Conservation (phyloP, 164 flowering plant species). For the Magnolia sinica region DNA sequence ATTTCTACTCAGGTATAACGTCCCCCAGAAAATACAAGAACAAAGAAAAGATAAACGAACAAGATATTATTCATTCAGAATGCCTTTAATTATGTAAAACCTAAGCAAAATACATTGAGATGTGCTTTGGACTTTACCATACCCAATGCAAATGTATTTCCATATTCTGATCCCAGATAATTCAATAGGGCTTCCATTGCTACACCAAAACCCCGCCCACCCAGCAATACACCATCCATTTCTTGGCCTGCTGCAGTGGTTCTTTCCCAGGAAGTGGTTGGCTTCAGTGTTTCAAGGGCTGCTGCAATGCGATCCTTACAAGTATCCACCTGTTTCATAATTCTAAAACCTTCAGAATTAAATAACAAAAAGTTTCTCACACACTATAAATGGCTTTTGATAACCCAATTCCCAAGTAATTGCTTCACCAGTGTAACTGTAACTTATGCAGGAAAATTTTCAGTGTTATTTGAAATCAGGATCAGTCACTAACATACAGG, state of each 20-base stretch:
- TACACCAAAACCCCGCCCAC: constrained; percentile 93
- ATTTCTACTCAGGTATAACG: constrained; percentile 4
- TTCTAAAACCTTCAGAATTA: background rate
- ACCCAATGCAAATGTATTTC: constrained; percentile 95
- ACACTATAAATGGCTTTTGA: background rate
- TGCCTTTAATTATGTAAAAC: background rate
- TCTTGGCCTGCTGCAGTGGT: constrained; percentile 75
- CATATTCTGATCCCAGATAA: constrained; percentile 96
- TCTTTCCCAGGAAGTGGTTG: constrained; percentile 95
- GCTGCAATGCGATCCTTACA: constrained; percentile 88
- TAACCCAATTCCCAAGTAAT: background rate
- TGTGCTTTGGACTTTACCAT: constrained; percentile 13
- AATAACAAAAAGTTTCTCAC: background rate
- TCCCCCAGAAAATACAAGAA: constrained; percentile 1
- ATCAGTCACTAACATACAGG: constrained; percentile 58
- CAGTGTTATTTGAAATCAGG: background rate
- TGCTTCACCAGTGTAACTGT: background rate
- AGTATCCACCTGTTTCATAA: constrained; percentile 71
- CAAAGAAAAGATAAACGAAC: constrained; percentile 1
- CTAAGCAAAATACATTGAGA: background rate
- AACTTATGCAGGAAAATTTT: background rate
- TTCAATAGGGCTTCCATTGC: constrained; percentile 91
- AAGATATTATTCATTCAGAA: constrained; percentile 2
- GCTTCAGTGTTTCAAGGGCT: constrained; percentile 90
- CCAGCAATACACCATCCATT: constrained; percentile 77